Percentiles rank a stretch among this genome's conserved stretches.
These are phyloP conservation scores for Aspergillus nanangensis DNA, from an alignment of 495 filamentous ascomycete species.

Conservation along the genomic window DNA sequence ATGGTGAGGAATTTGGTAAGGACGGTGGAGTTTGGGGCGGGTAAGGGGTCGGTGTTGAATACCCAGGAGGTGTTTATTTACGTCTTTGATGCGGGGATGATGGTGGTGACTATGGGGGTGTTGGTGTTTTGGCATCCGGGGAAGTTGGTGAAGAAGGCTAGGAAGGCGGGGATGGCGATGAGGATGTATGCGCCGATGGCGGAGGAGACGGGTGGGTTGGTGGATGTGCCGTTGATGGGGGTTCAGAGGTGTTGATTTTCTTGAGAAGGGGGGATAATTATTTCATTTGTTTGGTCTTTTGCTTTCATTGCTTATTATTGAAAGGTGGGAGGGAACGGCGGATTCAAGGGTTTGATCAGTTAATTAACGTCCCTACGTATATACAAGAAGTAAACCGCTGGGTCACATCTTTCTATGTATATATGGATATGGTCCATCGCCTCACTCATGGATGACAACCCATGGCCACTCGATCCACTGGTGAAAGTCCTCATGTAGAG, in stretches of 20 bases:
- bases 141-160: slow-evolving; percentile 22
- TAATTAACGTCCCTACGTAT: too few relatives aligned
- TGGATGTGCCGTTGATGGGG: slow-evolving; percentile 16
- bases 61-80: slow-evolving; percentile 35
- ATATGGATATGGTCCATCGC: too few relatives aligned
- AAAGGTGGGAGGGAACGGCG: too few relatives aligned
- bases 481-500: slow-evolving; percentile 17
- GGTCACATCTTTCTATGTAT: too few relatives aligned
- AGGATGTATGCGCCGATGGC: background rate
- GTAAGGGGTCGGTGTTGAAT: slow-evolving; percentile 15
- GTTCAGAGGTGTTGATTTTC: slow-evolving; percentile 5
- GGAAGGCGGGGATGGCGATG: slow-evolving; percentile 1
- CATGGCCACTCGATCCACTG: slow-evolving; percentile 31
- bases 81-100: slow-evolving; percentile 33
- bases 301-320: too few relatives aligned
- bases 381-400: background rate
- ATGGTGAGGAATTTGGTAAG: slow-evolving; percentile 38
- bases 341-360: too few relatives aligned
- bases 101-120: slow-evolving; percentile 23
- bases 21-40: slow-evolving; percentile 36
- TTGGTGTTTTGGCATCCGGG: slow-evolving; percentile 31
- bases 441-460: background rate
- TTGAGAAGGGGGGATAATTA: too few relatives aligned
- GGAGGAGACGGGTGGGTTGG: slow-evolving; percentile 7
- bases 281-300: background rate